Percentiles rank a stretch among this genome's conserved stretches.
phyloP scores from a whole-genome alignment of 352 stramenopile species.

The Globisporangium middletonii region DNA sequence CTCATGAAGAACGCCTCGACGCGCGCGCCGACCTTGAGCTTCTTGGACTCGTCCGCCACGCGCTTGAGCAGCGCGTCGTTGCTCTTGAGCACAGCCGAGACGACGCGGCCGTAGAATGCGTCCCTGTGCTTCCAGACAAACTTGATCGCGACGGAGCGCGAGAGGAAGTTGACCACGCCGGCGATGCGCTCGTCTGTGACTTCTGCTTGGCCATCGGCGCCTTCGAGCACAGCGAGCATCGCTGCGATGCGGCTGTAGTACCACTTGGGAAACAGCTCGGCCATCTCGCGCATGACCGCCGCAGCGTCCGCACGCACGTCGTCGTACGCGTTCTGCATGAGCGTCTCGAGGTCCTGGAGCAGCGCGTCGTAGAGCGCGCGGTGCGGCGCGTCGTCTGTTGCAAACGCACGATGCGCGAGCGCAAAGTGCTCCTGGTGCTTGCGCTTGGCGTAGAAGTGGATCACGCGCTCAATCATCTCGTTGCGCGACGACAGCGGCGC shows the following conservation, averaged over 20 bases:
- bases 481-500: slow-evolving; percentile 48
- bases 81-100: slow-evolving; percentile 40
- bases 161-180: slow-evolving; percentile 33
- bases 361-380: slow-evolving; percentile 35
- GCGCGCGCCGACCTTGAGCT: slow-evolving; percentile 48
- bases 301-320: slow-evolving; percentile 33
- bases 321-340: slow-evolving; percentile 57
- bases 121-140: slow-evolving; percentile 47
- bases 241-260: slow-evolving; percentile 32
- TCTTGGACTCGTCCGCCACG: slow-evolving; percentile 46
- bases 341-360: slow-evolving; percentile 34
- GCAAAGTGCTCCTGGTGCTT: slow-evolving; percentile 64
- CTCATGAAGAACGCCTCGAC: slow-evolving; percentile 50
- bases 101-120: slow-evolving; percentile 26
- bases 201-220: slow-evolving; percentile 15
- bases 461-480: slow-evolving; percentile 56
- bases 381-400: slow-evolving; percentile 12
- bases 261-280: slow-evolving; percentile 51
- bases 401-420: slow-evolving; percentile 37
- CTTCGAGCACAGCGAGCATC: slow-evolving; percentile 44
- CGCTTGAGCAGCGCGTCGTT: slow-evolving; percentile 45
- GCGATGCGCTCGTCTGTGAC: slow-evolving; percentile 39
- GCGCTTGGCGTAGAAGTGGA: slow-evolving; percentile 54
- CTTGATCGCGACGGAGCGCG: slow-evolving; percentile 26
- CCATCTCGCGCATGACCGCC: slow-evolving; percentile 43